Evolutionary conservation across 768 basidiomycete species (phyloP).

Genomic region (Mycena filopes): DNA sequence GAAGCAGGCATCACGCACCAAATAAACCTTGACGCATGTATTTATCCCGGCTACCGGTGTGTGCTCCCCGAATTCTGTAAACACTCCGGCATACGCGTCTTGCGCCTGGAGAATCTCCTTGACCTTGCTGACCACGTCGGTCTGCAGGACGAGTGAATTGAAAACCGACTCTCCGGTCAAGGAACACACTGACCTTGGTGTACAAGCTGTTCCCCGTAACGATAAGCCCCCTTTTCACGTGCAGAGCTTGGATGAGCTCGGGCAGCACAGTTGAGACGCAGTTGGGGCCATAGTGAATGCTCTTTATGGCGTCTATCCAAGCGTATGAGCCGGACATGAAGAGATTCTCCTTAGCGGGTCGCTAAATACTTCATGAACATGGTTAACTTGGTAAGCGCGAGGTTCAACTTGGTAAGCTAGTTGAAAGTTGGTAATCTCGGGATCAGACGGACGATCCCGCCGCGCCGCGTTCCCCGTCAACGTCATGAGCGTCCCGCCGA

Average conservation of each 20-base stretch:
- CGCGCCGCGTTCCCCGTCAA: no score
- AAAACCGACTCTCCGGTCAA: not conserved
- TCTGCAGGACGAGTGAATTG: constrained; percentile 49
- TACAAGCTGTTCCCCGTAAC: constrained; percentile 78
- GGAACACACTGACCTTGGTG: constrained; percentile 60
- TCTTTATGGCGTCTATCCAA: constrained; percentile 75
- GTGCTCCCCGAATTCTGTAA: constrained; percentile 80
- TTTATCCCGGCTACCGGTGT: constrained; percentile 74
- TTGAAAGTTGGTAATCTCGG: no score
- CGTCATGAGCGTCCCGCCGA: no score
- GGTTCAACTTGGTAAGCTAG: no score
- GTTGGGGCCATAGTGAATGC: constrained; percentile 79
- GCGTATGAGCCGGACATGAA: constrained; percentile 66
- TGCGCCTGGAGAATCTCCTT: constrained; percentile 65
- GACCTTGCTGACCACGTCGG: constrained; percentile 67
- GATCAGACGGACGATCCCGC: no score
- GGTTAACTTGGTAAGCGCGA: no score
- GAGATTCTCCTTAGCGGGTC: no score
- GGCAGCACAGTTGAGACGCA: constrained; percentile 71
- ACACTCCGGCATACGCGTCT: constrained; percentile 73
- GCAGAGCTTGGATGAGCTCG: constrained; percentile 63
- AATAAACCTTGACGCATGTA: constrained; percentile 63
- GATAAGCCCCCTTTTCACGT: constrained; percentile 71
- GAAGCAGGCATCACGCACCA: no score
- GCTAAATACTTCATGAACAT: no score